These are phyloP conservation scores for Cryptococcus wingfieldii DNA, from an alignment of 1,284 basidiomycete species.

Conservation along the genomic window DNA sequence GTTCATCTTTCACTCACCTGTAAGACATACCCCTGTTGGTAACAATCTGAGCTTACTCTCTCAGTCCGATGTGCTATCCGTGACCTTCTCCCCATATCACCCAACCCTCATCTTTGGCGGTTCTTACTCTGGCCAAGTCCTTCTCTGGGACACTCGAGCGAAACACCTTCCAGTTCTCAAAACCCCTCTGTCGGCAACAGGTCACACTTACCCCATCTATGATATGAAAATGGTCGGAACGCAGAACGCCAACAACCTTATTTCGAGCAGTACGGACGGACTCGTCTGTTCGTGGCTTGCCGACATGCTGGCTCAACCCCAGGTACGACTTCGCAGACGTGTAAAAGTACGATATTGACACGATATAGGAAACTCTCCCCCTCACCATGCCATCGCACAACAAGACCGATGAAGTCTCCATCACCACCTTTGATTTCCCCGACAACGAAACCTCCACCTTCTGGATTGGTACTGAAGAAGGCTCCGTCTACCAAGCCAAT, in stretches of 20 bases:
- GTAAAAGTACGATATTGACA: not conserved
- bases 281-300: constrained; percentile 96
- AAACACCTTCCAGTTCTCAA: constrained; percentile 93
- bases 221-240: constrained; percentile 96
- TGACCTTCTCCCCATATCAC: constrained; percentile 95
- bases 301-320: constrained; percentile 96
- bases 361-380: constrained; percentile 78
- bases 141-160: constrained; percentile 97
- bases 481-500: constrained; percentile 90
- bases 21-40: constrained; percentile 37
- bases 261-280: constrained; percentile 93
- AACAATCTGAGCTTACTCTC: not conserved
- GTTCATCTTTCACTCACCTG: constrained; percentile 96
- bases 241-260: constrained; percentile 94
- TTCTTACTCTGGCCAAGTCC: constrained; percentile 95
- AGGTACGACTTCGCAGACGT: constrained; percentile 54
- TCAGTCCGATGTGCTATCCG: constrained; percentile 93
- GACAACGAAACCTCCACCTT: constrained; percentile 93
- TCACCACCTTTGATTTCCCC: constrained; percentile 87
- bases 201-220: constrained; percentile 98
- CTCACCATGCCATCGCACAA: constrained; percentile 76
- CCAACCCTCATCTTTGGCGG: constrained; percentile 96
- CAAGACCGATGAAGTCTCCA: constrained; percentile 92
- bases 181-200: constrained; percentile 87
- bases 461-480: constrained; percentile 96